These are phyloP conservation scores for Eutrema salsugineum DNA, from an alignment of 441 rosid genomes.

Conservation along the genomic window DNA sequence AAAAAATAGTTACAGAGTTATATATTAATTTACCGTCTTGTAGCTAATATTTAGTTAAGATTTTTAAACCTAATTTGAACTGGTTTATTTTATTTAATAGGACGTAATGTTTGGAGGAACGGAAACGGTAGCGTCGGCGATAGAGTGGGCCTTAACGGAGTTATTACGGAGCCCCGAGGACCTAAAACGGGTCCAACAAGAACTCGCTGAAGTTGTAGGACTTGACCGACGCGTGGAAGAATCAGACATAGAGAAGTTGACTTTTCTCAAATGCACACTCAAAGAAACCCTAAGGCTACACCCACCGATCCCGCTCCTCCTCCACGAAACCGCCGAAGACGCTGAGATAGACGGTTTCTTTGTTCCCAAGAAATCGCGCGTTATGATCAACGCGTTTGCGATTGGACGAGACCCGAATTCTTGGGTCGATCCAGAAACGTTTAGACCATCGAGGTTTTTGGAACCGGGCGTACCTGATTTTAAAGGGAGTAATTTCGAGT, in stretches of 20 bases:
- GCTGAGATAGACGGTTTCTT: conserved; percentile 61
- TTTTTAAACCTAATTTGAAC: neutral
- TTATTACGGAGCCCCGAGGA: conserved; percentile 78
- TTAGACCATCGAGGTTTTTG: conserved; percentile 77
- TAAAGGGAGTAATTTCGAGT: conserved; percentile 82
- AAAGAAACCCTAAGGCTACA: conserved; percentile 89
- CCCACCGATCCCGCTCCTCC: conserved; percentile 96
- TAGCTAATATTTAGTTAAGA: neutral
- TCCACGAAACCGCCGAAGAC: conserved; percentile 86
- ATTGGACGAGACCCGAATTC: conserved; percentile 70
- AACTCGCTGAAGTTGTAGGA: conserved; percentile 81
- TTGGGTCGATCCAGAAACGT: conserved; percentile 77
- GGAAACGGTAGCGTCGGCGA: conserved; percentile 93
- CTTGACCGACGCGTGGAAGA: conserved; percentile 82
- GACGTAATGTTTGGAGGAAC: conserved; percentile 99
- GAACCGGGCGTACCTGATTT: conserved; percentile 63
- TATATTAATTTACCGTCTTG: neutral
- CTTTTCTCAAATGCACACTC: conserved; percentile 58
- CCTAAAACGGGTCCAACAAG: conserved; percentile 66
- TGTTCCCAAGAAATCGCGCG: conserved; percentile 69
- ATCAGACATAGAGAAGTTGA: conserved; percentile 65
- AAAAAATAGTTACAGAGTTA: neutral
- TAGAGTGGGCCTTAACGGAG: conserved; percentile 91
- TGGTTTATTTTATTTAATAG: conserved; percentile 34
- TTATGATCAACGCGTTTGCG: conserved; percentile 86